Conservation (phyloP, 2,329 filamentous ascomycete species). For the Cladorrhinum sp. region DNA sequence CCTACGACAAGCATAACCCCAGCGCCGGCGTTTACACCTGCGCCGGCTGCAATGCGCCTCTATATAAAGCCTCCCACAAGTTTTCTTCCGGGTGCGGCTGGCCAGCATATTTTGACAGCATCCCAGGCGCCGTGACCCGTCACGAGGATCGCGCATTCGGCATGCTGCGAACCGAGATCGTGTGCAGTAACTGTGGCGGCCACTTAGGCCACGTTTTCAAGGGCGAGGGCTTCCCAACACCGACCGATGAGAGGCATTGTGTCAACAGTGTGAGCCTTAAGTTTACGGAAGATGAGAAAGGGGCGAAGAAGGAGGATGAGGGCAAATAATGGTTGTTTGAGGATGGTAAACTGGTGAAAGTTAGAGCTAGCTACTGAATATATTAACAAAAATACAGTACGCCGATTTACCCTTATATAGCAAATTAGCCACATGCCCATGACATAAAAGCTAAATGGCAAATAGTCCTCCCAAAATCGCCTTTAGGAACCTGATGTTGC, state of each 20-base stretch:
- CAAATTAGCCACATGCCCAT: neutral
- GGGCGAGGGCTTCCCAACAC: conserved; percentile 77
- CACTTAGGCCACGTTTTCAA: conserved; percentile 91
- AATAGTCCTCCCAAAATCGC: neutral
- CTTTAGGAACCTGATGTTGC: neutral
- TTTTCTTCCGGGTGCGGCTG: conserved; percentile 96
- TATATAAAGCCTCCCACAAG: conserved; percentile 92
- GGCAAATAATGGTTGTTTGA: conserved; percentile 14
- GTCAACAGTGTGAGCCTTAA: conserved; percentile 91
- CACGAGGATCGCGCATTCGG: conserved; percentile 75
- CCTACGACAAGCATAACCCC: conserved; percentile 84
- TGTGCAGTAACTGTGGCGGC: conserved; percentile 90
- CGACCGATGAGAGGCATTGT: conserved; percentile 94
- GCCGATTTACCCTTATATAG: neutral
- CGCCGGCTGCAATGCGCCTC: conserved; percentile 77
- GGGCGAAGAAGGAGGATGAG: conserved; percentile 33
- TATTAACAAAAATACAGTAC: neutral
- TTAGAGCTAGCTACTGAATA: neutral
- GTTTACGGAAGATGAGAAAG: conserved; percentile 67
- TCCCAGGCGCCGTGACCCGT: conserved; percentile 84
- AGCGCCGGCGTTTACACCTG: conserved; percentile 78
- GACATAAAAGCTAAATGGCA: neutral
- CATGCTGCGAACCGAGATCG: conserved; percentile 87
- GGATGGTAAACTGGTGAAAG: neutral
- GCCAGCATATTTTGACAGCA: conserved; percentile 95